Conservation (phyloP, 108 stramenopile genomes). For the Fragilaria radians region DNA sequence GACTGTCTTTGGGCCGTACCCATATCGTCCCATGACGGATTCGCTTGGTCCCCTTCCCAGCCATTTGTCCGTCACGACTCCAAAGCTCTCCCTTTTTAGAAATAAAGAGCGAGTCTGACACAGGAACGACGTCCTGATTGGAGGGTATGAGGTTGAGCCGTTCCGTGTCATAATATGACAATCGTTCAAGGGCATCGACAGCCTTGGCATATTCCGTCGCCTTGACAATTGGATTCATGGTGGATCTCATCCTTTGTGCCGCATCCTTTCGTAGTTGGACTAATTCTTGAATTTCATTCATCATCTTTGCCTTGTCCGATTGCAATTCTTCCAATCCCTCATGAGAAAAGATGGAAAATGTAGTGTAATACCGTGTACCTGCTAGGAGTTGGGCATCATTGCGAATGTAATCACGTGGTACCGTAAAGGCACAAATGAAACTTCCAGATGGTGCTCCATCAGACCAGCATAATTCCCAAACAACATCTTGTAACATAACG, state of each 20-base stretch:
- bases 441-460: constrained; percentile 14
- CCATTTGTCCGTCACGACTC: not conserved
- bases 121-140: not conserved
- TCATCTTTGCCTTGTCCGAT: constrained; percentile 7
- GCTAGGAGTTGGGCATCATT: constrained; percentile 13
- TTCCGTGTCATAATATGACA: not conserved
- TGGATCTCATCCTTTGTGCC: constrained; percentile 13
- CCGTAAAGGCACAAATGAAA: constrained; percentile 21
- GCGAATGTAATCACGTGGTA: constrained; percentile 18
- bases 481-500: constrained; percentile 10
- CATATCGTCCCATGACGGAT: too few species aligned
- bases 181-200: constrained; percentile 13
- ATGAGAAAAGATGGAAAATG: constrained; percentile 26
- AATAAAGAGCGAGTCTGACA: not conserved
- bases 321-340: constrained; percentile 20
- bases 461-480: constrained; percentile 25
- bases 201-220: constrained; percentile 28
- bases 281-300: constrained; percentile 7
- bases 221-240: constrained; percentile 28
- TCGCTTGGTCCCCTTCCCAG: too few species aligned
- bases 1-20: too few species aligned
- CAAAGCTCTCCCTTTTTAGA: not conserved
- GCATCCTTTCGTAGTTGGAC: constrained; percentile 15
- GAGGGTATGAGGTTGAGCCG: not conserved
- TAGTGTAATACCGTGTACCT: constrained; percentile 11